phyloP scores from a whole-genome alignment of 1,139 yeast species.

The Magnusiomyces suaveolens region DNA sequence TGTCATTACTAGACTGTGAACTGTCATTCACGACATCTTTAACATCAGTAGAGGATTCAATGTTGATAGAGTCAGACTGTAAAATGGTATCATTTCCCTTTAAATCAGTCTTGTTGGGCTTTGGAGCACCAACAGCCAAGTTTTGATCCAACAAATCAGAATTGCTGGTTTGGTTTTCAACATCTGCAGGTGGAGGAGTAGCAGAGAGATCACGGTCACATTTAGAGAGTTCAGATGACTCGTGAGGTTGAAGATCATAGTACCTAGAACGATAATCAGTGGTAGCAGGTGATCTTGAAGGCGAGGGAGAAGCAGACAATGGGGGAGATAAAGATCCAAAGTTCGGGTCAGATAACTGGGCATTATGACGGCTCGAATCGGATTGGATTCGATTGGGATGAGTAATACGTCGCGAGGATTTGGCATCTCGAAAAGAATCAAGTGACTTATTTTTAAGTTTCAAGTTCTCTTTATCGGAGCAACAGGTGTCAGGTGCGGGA shows the following conservation, averaged over 20 bases:
- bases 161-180: not conserved
- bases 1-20: no score
- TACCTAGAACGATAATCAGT: not conserved
- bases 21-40: no score
- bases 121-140: not conserved
- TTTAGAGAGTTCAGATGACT: not conserved
- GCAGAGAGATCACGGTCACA: constrained; percentile 1
- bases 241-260: not conserved
- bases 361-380: not conserved
- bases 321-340: not conserved
- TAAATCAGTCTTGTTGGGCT: not conserved
- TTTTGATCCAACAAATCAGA: not conserved
- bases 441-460: not conserved
- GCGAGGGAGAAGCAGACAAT: constrained; percentile 1
- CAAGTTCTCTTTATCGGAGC: not conserved
- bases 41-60: no score
- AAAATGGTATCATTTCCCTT: not conserved
- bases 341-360: not conserved
- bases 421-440: not conserved
- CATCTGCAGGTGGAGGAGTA: constrained; percentile 4
- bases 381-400: not conserved
- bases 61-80: no score
- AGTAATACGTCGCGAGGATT: not conserved
- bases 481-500: not conserved
- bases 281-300: constrained; percentile 1